Base-by-base conservation (phyloP, 2,329 filamentous ascomycete species). In the Tolypocladium tundrense region DNA sequence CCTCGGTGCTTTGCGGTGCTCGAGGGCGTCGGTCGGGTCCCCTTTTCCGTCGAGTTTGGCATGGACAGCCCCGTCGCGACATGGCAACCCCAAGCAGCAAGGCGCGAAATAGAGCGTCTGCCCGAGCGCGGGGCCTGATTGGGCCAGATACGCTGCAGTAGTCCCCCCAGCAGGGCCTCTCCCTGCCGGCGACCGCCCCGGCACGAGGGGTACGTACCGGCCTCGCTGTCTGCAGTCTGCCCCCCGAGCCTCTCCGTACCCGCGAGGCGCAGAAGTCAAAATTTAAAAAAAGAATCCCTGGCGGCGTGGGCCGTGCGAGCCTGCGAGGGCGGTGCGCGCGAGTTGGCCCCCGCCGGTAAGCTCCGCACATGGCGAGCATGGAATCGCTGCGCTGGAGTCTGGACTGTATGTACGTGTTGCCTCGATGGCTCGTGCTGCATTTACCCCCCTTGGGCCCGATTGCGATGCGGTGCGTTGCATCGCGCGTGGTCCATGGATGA, bases 201-300 rank as follows among this genome's bases (percentile, higher is more conserved):
- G 31, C 31, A 33, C 31, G 31, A 6, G 11, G n/a, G 41, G 41
- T 21, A 43, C 41, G 41, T 21, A 43, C n/a, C 19, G 24, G 11
- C 42, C n/a, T 27, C 31, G 31, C 31, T 7, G 31, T 33, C 33
- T 37, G 2, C 21, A 24, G 21, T 24, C 21, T 24, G 21, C 21
- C 24, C 24, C 24, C 43, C 35, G 11, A 37, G 35, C 43, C n/a
- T 45, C 21, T 19, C 50, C 27, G 54, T 37, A 33, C 27, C 54
- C 27, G 41, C 27, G 54, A 50, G 54, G 54, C 54, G 54, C 54
- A 48, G 54, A 55, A 55, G 54, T 45, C 54, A 55, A 55, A 55
- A 48, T 33, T 55, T 55, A 55, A 55, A 55, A 55, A 55, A 55
- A 55, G 54, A 55, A 45, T 41, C 54, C 27, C 41, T 37, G 33